Conservation (phyloP, 176 grass and related monocot species). For the Avena sativa region DNA sequence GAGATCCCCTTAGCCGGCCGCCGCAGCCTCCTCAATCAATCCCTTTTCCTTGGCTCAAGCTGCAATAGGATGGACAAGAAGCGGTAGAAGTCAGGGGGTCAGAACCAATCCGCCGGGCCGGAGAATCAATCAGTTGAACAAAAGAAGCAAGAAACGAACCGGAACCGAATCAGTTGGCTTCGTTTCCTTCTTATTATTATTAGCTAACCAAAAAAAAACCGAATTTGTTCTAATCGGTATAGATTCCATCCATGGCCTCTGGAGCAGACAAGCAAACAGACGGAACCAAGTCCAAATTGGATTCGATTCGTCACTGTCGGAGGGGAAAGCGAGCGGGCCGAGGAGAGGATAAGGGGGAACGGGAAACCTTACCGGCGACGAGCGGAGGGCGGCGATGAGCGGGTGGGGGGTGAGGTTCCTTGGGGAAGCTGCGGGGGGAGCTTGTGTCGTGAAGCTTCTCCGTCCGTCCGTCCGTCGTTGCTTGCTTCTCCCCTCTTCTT, state of each 20-base stretch:
- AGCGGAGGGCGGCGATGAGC: not conserved
- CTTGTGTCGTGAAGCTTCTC: not conserved
- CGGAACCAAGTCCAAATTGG: too few relatives aligned
- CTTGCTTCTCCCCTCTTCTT: not conserved
- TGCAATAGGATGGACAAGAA: conserved; percentile 33
- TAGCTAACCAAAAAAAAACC: not conserved
- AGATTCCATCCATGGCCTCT: not conserved
- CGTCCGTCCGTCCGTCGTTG: too few relatives aligned
- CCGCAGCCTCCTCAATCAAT: too few relatives aligned
- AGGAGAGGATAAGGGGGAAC: conserved; percentile 23
- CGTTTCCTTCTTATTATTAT: too few relatives aligned
- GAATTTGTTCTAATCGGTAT: not conserved
- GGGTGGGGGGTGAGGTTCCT: conserved; percentile 32
- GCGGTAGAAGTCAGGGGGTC: not conserved
- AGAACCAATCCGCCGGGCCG: not conserved
- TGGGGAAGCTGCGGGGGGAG: conserved; percentile 42
- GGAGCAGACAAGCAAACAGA: too few relatives aligned
- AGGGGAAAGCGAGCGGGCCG: not conserved
- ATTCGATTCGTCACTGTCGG: not conserved
- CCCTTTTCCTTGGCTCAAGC: not conserved
- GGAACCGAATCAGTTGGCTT: too few relatives aligned
- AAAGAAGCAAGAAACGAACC: too few relatives aligned
- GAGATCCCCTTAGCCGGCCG: not conserved
- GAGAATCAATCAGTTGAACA: too few relatives aligned
- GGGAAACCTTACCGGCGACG: too few relatives aligned